phyloP scores from a whole-genome alignment of 768 basidiomycete species.

The Chalciporus pseudorubinellus region DNA sequence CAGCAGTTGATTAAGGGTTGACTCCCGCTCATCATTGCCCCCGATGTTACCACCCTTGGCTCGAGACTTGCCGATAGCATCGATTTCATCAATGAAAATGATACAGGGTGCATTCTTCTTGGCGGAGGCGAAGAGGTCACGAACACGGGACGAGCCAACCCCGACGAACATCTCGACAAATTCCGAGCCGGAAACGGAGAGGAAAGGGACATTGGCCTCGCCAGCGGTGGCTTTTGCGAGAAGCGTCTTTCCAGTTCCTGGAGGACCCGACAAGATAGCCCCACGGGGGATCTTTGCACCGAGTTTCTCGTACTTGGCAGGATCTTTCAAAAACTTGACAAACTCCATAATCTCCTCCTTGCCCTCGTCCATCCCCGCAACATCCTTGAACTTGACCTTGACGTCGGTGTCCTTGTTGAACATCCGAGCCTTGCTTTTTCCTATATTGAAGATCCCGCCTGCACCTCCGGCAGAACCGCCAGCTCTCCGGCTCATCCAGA shows the following conservation, averaged over 20 bases:
- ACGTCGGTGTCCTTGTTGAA: constrained; percentile 98
- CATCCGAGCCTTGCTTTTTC: constrained; percentile 90
- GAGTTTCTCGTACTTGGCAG: constrained; percentile 88
- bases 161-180: constrained; percentile 99
- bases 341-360: constrained; percentile 99
- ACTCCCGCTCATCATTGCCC: constrained; percentile 97
- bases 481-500: constrained; percentile 81
- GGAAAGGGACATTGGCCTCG: constrained; percentile 96
- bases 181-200: constrained; percentile 97
- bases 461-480: constrained; percentile 56
- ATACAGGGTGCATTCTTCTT: constrained; percentile 98
- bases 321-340: constrained; percentile 97
- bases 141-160: constrained; percentile 94
- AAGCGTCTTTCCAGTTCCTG: constrained; percentile 97
- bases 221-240: constrained; percentile 98
- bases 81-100: constrained; percentile 99
- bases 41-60: constrained; percentile 77
- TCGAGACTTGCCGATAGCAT: constrained; percentile 95
- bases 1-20: constrained; percentile 93
- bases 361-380: constrained; percentile 99
- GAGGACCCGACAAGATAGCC: constrained; percentile 92
- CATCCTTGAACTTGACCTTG: constrained; percentile 90
- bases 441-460: constrained; percentile 95
- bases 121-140: constrained; percentile 95
- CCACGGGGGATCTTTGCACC: constrained; percentile 98